Conservation (phyloP, 257 asterid species). For the Capsicum chinense region DNA sequence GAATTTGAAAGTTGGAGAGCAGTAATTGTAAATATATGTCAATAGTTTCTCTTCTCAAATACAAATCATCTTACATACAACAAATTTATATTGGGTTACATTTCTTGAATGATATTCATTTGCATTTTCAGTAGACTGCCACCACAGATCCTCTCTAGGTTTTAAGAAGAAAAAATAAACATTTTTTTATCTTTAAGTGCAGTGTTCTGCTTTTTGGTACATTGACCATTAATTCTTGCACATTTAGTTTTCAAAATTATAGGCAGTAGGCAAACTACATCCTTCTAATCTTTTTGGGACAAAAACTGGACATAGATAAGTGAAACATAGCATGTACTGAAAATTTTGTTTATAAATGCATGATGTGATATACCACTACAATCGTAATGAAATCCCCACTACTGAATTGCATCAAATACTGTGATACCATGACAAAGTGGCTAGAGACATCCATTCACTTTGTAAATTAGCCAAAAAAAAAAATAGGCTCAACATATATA, state of each 20-base stretch:
- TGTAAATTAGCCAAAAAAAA: too few species aligned
- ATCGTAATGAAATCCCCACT: too few species aligned
- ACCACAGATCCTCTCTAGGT: neutral
- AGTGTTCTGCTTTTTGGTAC: conserved; percentile 1
- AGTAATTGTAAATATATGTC: neutral
- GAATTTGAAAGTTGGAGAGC: neutral
- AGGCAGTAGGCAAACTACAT: neutral
- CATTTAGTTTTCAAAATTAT: neutral
- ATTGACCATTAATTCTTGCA: neutral
- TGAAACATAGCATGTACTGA: too few species aligned
- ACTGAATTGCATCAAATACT: too few species aligned
- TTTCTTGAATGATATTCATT: neutral
- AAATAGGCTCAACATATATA: too few species aligned
- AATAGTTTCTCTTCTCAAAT: conserved; percentile 3
- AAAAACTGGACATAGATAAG: neutral
- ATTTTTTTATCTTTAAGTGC: neutral
- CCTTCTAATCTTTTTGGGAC: neutral
- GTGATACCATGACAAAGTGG: too few species aligned
- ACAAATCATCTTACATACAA: conserved; percentile 6
- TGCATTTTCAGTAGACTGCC: conserved; percentile 21
- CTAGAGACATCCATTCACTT: too few species aligned
- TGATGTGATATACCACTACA: too few species aligned
- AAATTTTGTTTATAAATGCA: too few species aligned
- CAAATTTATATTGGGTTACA: neutral
- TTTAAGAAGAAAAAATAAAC: neutral